Evolutionary conservation across 2,329 filamentous ascomycete genomes (phyloP), one percentile per base, ranked within the genome.

Genomic region (Cercospora canescens): DNA sequence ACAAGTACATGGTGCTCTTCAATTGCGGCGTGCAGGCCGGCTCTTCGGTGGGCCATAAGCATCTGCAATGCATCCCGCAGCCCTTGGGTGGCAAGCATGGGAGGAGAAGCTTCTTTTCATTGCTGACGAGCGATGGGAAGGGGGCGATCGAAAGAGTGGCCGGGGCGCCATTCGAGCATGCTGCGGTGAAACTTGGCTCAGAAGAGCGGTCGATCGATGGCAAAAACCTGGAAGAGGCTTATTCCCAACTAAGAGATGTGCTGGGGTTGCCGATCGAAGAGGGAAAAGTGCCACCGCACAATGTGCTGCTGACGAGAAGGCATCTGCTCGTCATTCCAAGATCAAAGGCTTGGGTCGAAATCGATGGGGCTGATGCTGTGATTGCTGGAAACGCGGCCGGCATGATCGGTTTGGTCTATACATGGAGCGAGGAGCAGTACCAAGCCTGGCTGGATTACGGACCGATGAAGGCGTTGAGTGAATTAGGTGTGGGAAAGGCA

Each of bases 21-120:
- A 83, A 83, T 67, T 82, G 81, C 59, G 81, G 81, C 14, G 77
- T 79, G 48, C 78, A 81, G 28, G 78, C 78, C 58, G 81, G 81
- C 18, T 78, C 75, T 1, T 80, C 77, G 14, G 77, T 81, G 62
- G 79, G 80, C 3, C 81, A 83, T 70, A 83, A 83, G 68, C 81
- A 83, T 71, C 71, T 82, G 65, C 81, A 83, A 65, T 63, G 82
- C 1, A 76, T 82, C 57, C 78, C 76, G 0, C 71, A 74, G 58
- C 79, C 79, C 3, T 69, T 52, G 14, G 24, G 37, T 18, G 48
- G 21, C 18, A 58, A 41, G 24, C 45, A 52, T 52, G 24, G 45
- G 45, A 21, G 62, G 61, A 55, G 24, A 58, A 63, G 32, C 54
- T 72, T 66, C 58, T 56, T 71, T 34, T 60, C 62, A 41, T 59